Conservation (phyloP, 805 yeast genomes). For the Grigorovia transvaalensis region DNA sequence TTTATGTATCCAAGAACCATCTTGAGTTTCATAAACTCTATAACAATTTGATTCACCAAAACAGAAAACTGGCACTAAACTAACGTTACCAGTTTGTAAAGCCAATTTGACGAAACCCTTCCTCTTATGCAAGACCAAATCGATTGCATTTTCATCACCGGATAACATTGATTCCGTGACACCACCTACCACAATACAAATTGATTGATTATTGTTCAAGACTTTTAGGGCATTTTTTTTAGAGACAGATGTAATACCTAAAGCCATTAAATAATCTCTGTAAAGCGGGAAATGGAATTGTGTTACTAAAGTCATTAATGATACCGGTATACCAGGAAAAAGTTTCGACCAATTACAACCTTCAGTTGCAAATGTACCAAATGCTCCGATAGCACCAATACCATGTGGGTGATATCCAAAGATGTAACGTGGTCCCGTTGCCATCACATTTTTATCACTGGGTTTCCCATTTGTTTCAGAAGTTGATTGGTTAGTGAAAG, state of each 20-base stretch:
- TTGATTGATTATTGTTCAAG: constrained; percentile 55
- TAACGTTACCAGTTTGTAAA: constrained; percentile 62
- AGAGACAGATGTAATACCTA: constrained; percentile 81
- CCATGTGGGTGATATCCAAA: constrained; percentile 98
- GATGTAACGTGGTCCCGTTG: constrained; percentile 62
- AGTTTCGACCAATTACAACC: constrained; percentile 56
- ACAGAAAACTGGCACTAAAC: constrained; percentile 77
- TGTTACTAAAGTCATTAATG: constrained; percentile 68
- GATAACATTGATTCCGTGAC: constrained; percentile 74
- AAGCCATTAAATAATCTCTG: constrained; percentile 69
- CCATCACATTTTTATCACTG: constrained; percentile 23
- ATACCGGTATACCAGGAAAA: constrained; percentile 78
- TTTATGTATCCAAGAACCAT: constrained; percentile 38
- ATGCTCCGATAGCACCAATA: constrained; percentile 81
- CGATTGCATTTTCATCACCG: constrained; percentile 47
- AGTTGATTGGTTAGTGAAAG: constrained; percentile 35
- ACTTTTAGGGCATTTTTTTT: constrained; percentile 58
- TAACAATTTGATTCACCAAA: constrained; percentile 80
- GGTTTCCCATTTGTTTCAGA: neutral
- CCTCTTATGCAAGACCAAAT: constrained; percentile 63
- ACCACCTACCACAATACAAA: constrained; percentile 90
- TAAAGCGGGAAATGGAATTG: constrained; percentile 80
- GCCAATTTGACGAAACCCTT: constrained; percentile 88
- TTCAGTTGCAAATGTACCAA: constrained; percentile 76
- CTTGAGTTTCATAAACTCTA: constrained; percentile 37